These are phyloP conservation scores for rapeseed (Brassica napus) DNA, from an alignment of 345 rosid genomes.

Conservation along the genomic window Da-Ae NC_063445.1:1066001-1066500, in stretches of 20 bases:
- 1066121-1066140: conserved; percentile 37
- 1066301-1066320: not conserved
- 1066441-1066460: too few relatives aligned
- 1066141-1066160: conserved; percentile 12
- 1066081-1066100: conserved; percentile 61
- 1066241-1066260: not conserved
- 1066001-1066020: conserved; percentile 44
- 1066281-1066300: not conserved
- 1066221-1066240: too few relatives aligned
- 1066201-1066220: not conserved
- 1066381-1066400: too few relatives aligned
- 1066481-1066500: too few relatives aligned
- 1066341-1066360: too few relatives aligned
- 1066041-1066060: conserved; percentile 50
- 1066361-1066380: too few relatives aligned
- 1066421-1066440: too few relatives aligned
- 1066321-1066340: not conserved
- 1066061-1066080: conserved; percentile 41
- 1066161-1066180: not conserved
- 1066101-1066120: conserved; percentile 55
- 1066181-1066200: too few relatives aligned
- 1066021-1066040: conserved; percentile 48
- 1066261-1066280: conserved; percentile 2
- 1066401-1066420: too few relatives aligned
- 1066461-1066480: too few relatives aligned